Percentiles rank a stretch among this genome's conserved stretches.
Conservation (phyloP, 768 basidiomycete genomes). For the Mycena leptocephala region DNA sequence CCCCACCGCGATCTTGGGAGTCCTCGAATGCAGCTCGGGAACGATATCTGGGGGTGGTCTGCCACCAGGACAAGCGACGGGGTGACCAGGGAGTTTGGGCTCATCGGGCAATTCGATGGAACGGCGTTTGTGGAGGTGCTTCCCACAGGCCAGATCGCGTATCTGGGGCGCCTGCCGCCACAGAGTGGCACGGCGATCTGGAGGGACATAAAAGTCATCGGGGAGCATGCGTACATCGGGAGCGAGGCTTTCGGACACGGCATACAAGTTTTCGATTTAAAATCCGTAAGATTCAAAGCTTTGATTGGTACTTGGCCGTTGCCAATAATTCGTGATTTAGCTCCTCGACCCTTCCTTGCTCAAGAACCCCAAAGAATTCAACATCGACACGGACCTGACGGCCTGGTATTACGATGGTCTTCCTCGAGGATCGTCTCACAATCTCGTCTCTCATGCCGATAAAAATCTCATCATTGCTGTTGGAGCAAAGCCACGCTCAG, state of each 20-base stretch:
- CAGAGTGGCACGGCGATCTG: conserved; percentile 38
- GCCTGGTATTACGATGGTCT: conserved; percentile 38
- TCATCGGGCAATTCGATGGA: conserved; percentile 33
- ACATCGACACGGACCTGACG: conserved; percentile 42
- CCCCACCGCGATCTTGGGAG: conserved; percentile 28
- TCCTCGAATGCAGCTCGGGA: conserved; percentile 21
- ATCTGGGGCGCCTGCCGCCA: conserved; percentile 45
- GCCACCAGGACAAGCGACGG: conserved; percentile 19
- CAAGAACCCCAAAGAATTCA: conserved; percentile 39
- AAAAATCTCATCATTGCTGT: conserved; percentile 45
- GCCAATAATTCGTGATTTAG: not conserved
- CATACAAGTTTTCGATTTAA: conserved; percentile 50
- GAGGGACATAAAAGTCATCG: conserved; percentile 47
- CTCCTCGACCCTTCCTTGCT: conserved; percentile 34
- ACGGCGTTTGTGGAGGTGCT: conserved; percentile 34
- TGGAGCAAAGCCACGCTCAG: conserved; percentile 44
- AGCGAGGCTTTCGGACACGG: conserved; percentile 45
- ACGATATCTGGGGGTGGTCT: conserved; percentile 34
- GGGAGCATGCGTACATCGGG: conserved; percentile 44
- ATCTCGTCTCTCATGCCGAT: conserved; percentile 45
- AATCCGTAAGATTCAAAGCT: too few species aligned
- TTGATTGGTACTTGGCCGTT: too few species aligned
- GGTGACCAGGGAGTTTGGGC: conserved; percentile 29
- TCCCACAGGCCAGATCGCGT: conserved; percentile 30
- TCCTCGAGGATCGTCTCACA: conserved; percentile 48